phyloP scores from a whole-genome alignment of 1,284 basidiomycete species.

The Malassezia psittaci region DNA sequence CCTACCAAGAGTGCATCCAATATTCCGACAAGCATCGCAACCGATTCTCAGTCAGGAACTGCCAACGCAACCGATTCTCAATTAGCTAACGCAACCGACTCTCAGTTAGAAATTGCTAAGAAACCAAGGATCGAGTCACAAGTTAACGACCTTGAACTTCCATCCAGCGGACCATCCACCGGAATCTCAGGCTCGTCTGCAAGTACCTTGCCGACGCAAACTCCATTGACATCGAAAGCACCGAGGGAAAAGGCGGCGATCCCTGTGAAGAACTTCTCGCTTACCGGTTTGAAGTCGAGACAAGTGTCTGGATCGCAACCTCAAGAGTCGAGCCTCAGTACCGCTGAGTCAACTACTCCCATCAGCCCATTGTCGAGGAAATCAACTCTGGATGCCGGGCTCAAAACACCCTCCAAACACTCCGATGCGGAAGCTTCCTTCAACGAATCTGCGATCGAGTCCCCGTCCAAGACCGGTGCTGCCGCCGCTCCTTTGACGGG shows the following conservation, averaged over 20 bases:
- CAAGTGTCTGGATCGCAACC: neutral
- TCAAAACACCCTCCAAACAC: neutral
- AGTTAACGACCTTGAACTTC: neutral
- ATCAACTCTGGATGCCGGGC: neutral
- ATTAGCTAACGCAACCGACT: neutral
- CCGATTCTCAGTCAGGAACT: neutral
- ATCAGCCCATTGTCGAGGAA: neutral
- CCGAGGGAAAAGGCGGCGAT: neutral
- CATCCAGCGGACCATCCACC: neutral
- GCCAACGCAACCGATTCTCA: neutral
- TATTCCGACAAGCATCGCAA: neutral
- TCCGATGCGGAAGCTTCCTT: conserved; percentile 1
- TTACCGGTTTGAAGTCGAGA: neutral
- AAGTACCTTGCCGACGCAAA: neutral
- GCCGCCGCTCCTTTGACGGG: neutral
- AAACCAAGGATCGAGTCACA: neutral
- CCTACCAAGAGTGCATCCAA: neutral
- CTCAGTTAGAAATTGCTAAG: neutral
- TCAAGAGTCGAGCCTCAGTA: neutral
- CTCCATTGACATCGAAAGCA: neutral
- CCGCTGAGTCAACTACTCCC: neutral
- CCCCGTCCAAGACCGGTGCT: neutral
- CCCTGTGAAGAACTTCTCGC: neutral
- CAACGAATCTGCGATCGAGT: conserved; percentile 1
- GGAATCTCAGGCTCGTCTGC: neutral